Base-by-base conservation (phyloP, 345 rosid genomes). In the Brassica rapa region DNA sequence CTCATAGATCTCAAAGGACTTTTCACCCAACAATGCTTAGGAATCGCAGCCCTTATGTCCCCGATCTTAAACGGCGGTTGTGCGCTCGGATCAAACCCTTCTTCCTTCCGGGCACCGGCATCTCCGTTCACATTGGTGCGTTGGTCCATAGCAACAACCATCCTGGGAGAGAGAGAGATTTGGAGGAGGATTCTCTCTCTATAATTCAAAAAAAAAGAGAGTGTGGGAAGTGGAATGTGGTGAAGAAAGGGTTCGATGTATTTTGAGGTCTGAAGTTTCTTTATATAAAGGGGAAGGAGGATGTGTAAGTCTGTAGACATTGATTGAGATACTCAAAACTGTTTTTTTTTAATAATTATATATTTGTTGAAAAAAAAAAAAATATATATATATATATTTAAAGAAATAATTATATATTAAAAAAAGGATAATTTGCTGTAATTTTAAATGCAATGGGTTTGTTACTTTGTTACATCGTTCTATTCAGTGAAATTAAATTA, bases 1-100 rank as follows among this genome's bases (percentile, higher is more conserved):
- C 91, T 82, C 85, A 89, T 62, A 0, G 96, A 91, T 79, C 86
- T 84, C 85, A 89, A 82, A 30, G 93, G 86, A 63, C 88, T 83
- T 77, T 91, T 91, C 8, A 86, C 79, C 96, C 96, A 91, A 21
- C 96, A 91, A 66, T 89, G 93, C 77, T 81, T 86, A 0, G 93
- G 96, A 80, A 91, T 89, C 35, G 89, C 93, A 2, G 90, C 88
- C 61, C 91, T 85, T 59, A 91, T 84, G 41, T 91, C 93, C 5
- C 86, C 87, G 67, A 91, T 84, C 65, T 83, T 83, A 55, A 91
- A 89, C 1, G 93, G 93, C 2, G 93, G 96, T 10, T 83, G 85
- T n/a, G 83, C 85, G 4, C 88, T 85, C 0, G 88, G 89, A 73
- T 91, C 93, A 67, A 90, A 88, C 68, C 76, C 37, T 23, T 63